These are phyloP conservation scores for Colletotrichum truncatum DNA, from an alignment of 2,329 filamentous ascomycete genomes.

Conservation along the genomic window DNA sequence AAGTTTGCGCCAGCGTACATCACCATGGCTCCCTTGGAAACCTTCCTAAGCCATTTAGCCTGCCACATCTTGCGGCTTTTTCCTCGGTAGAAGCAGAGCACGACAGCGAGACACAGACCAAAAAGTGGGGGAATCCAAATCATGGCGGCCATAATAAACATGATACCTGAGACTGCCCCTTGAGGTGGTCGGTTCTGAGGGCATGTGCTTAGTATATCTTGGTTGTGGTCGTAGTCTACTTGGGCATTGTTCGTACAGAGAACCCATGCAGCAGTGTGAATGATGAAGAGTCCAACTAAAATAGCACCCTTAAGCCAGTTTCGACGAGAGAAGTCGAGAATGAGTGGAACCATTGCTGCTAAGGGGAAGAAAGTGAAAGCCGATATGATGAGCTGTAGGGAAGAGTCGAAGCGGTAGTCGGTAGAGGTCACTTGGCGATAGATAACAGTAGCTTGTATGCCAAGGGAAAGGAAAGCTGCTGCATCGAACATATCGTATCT, in stretches of 20 bases:
- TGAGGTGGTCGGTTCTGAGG: neutral
- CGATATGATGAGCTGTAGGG: slow-evolving; percentile 13
- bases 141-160: slow-evolving; percentile 27
- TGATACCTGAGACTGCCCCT: neutral
- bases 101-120: slow-evolving; percentile 14
- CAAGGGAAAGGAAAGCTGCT: slow-evolving; percentile 14
- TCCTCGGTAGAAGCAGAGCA: slow-evolving; percentile 26
- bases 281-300: neutral
- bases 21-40: neutral
- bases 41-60: neutral
- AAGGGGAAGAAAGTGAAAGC: slow-evolving; percentile 10
- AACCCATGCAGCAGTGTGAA: slow-evolving; percentile 14
- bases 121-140: slow-evolving; percentile 29
- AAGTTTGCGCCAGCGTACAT: slow-evolving; percentile 17
- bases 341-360: slow-evolving; percentile 17
- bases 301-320: slow-evolving; percentile 12
- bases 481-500: slow-evolving; percentile 14
- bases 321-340: neutral
- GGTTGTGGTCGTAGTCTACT: neutral
- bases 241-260: slow-evolving; percentile 12
- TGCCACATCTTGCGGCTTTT: slow-evolving; percentile 26
- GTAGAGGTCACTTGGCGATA: neutral
- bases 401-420: neutral
- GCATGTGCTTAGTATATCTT: neutral
- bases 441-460: slow-evolving; percentile 1